A percentile compares a stretch with the other conserved stretches of the same genome.
Conservation (phyloP, 345 rosid species). For the Bretschneidera sinensis region DNA sequence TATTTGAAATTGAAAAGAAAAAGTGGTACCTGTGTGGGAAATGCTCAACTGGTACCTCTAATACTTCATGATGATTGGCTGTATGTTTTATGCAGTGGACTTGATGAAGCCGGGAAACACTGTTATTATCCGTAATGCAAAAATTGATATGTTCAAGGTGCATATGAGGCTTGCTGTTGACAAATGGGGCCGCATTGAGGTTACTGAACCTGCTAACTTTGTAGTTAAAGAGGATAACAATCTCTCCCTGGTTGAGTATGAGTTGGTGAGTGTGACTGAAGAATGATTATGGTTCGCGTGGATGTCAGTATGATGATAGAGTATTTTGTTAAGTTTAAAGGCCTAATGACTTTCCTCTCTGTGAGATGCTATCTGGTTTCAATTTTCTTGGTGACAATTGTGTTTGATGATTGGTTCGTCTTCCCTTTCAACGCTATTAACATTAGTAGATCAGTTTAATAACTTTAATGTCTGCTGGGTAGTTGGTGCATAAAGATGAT, state of each 20-base stretch:
- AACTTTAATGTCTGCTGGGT: too few species aligned
- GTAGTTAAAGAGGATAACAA: slow-evolving; percentile 41
- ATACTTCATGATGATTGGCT: not conserved
- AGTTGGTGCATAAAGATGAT: not conserved
- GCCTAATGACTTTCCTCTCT: not conserved
- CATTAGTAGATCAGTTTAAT: slow-evolving; percentile 7
- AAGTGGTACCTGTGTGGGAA: too few species aligned
- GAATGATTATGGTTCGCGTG: slow-evolving; percentile 24
- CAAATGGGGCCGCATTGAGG: slow-evolving; percentile 55
- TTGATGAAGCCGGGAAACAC: slow-evolving; percentile 44
- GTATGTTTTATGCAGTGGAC: slow-evolving; percentile 24
- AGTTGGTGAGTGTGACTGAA: slow-evolving; percentile 41
- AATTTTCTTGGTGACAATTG: not conserved
- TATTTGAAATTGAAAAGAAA: too few species aligned
- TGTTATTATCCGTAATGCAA: slow-evolving; percentile 45
- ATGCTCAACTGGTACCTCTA: too few species aligned
- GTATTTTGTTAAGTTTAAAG: not conserved
- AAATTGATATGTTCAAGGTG: slow-evolving; percentile 55
- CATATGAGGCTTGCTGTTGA: slow-evolving; percentile 56
- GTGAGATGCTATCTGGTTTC: slow-evolving; percentile 9
- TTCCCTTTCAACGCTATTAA: slow-evolving; percentile 2
- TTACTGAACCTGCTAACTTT: slow-evolving; percentile 29
- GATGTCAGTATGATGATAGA: not conserved
- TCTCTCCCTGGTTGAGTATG: slow-evolving; percentile 47
- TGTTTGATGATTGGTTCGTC: slow-evolving; percentile 7